Evolutionary conservation across 225 moss, liverwort and hornwort genomes (phyloP).

Genomic region (Marchantia paleacea): DNA sequence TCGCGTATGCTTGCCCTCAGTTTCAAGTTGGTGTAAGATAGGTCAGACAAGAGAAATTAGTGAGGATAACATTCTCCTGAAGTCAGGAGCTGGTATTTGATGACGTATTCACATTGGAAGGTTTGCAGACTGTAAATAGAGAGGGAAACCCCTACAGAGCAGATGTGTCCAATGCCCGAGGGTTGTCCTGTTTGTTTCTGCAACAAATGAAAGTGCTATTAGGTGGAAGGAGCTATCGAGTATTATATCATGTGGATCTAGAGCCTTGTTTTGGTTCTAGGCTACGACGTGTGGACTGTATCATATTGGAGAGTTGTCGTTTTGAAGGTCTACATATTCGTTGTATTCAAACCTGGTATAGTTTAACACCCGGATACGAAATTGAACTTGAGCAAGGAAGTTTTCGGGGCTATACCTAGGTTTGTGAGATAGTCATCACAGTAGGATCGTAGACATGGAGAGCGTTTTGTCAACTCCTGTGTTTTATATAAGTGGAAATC

Average conservation of each 20-base stretch:
- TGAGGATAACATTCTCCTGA: not conserved
- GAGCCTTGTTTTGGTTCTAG: not conserved
- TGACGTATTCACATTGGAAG: slow-evolving; percentile 1
- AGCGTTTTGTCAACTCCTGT: too few species aligned
- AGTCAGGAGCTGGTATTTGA: not conserved
- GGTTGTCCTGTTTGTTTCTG: not conserved
- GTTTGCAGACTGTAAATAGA: slow-evolving; percentile 9
- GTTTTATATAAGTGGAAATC: too few species aligned
- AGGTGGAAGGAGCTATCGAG: slow-evolving; percentile 10
- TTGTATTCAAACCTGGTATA: not conserved
- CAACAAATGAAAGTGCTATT: not conserved
- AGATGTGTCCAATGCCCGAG: not conserved
- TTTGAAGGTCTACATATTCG: not conserved
- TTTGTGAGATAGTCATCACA: not conserved
- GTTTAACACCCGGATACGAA: not conserved
- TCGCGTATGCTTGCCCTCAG: not conserved
- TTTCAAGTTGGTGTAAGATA: not conserved
- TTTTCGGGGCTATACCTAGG: not conserved
- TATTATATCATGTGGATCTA: not conserved
- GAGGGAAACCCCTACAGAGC: not conserved
- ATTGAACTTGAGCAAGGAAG: not conserved
- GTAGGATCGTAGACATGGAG: not conserved
- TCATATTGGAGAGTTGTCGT: not conserved
- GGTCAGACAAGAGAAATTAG: not conserved
- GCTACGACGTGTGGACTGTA: not conserved